Conservation (phyloP, 176 grass and related monocot species). For the Thalia dealbata region DNA sequence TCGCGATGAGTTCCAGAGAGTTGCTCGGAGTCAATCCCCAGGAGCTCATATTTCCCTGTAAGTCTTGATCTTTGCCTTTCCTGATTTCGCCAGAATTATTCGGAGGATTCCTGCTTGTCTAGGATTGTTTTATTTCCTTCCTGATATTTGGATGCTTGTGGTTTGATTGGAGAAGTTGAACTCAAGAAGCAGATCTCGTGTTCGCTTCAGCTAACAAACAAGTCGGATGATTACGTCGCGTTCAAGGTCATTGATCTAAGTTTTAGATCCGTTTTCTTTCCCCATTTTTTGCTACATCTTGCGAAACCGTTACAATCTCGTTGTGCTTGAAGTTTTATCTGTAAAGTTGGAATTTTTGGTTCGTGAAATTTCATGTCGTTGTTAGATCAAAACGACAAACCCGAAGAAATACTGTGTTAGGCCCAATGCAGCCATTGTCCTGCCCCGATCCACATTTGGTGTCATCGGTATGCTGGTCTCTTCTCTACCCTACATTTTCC, state of each 20-base stretch:
- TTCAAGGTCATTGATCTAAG: constrained; percentile 44
- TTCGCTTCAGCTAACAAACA: constrained; percentile 49
- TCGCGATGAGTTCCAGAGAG: constrained; percentile 45
- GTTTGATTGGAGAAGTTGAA: constrained; percentile 34
- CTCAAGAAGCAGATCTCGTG: constrained; percentile 63
- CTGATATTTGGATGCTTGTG: constrained; percentile 9
- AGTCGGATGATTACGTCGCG: constrained; percentile 33
- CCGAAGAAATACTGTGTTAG: constrained; percentile 76
- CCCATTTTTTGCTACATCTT: too few species aligned
- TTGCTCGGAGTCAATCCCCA: constrained; percentile 46
- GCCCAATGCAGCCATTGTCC: constrained; percentile 48
- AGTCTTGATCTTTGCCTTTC: constrained; percentile 5
- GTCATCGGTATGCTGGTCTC: constrained; percentile 42
- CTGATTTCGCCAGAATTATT: not conserved
- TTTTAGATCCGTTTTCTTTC: not conserved
- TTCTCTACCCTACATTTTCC: constrained; percentile 10
- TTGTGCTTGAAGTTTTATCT: not conserved
- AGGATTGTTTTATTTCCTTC: not conserved
- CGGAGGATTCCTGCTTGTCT: not conserved
- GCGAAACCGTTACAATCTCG: constrained; percentile 10
- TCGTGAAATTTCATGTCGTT: constrained; percentile 15
- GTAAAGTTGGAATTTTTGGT: constrained; percentile 7
- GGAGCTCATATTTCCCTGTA: constrained; percentile 64
- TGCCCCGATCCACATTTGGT: constrained; percentile 34
- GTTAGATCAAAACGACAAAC: constrained; percentile 65